Percentiles rank a stretch among this genome's conserved stretches.
These are phyloP conservation scores for Syzygium grande DNA, from an alignment of 345 rosid genomes.

Conservation along the genomic window DNA sequence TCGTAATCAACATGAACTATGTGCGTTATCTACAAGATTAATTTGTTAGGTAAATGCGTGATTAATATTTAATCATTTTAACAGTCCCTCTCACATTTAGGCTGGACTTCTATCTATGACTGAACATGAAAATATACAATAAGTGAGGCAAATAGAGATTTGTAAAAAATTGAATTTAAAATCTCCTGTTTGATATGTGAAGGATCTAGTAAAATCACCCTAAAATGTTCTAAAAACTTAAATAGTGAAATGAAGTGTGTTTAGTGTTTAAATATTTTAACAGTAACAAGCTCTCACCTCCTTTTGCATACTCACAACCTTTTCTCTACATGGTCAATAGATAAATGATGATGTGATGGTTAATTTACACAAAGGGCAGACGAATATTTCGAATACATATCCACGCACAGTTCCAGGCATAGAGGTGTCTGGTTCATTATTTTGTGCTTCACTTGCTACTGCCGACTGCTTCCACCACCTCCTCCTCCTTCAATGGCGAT, in stretches of 20 bases:
- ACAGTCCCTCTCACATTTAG: not conserved
- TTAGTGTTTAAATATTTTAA: too few relatives aligned
- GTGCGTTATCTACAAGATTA: not conserved
- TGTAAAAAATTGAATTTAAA: fast-evolving
- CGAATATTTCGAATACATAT: not conserved
- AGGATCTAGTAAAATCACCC: not conserved
- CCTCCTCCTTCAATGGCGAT: conserved; percentile 6
- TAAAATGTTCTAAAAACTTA: not conserved
- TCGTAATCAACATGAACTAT: not conserved
- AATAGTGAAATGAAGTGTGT: not conserved
- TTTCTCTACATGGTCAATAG: not conserved
- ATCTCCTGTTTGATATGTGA: fast-evolving
- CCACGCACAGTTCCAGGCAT: not conserved
- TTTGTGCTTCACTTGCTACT: not conserved
- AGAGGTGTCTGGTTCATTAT: too few relatives aligned
- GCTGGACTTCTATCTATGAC: not conserved
- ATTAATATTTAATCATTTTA: fast-evolving
- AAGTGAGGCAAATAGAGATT: fast-evolving
- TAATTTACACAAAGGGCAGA: fast-evolving
- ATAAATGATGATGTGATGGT: not conserved
- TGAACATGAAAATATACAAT: too few relatives aligned
- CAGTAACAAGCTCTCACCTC: not conserved
- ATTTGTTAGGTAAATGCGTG: not conserved
- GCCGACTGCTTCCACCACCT: not conserved
- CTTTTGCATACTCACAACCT: not conserved